These are phyloP conservation scores for Asclepias syriaca DNA, from an alignment of 257 asterid genomes.

Conservation along the genomic window DNA sequence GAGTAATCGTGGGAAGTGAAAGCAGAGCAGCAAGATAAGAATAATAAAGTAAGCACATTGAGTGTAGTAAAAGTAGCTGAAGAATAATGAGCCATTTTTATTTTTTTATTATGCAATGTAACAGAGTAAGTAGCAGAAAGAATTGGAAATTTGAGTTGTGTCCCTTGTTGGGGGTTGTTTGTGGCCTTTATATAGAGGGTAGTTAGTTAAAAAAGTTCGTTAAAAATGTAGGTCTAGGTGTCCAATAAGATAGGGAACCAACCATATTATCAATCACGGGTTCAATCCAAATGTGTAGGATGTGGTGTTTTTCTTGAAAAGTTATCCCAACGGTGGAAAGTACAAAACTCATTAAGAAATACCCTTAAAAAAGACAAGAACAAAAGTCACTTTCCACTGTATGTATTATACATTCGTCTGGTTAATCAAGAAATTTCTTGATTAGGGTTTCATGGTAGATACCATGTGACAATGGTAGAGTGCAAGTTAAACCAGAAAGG, in stretches of 20 bases:
- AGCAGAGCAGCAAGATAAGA: conserved; percentile 36
- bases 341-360: conserved; percentile 22
- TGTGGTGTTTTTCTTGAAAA: conserved; percentile 20
- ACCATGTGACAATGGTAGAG: conserved; percentile 6
- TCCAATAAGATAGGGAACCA: conserved; percentile 16
- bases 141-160: background rate
- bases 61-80: conserved; percentile 12
- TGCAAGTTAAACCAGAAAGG: background rate
- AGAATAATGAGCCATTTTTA: conserved; percentile 20
- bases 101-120: background rate
- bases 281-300: conserved; percentile 33
- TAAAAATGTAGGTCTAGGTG: conserved; percentile 9
- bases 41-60: background rate
- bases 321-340: conserved; percentile 20
- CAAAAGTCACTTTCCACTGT: conserved; percentile 13
- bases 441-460: background rate
- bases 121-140: too few species aligned
- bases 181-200: conserved; percentile 30
- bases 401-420: background rate
- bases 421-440: background rate
- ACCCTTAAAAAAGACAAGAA: conserved; percentile 12
- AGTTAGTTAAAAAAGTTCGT: conserved; percentile 39
- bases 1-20: conserved; percentile 56
- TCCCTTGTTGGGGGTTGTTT: too few species aligned
- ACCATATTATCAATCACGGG: conserved; percentile 54